These are phyloP conservation scores for Fusarium nelsonii DNA, from an alignment of 2,329 filamentous ascomycete genomes.

Conservation along the genomic window DNA sequence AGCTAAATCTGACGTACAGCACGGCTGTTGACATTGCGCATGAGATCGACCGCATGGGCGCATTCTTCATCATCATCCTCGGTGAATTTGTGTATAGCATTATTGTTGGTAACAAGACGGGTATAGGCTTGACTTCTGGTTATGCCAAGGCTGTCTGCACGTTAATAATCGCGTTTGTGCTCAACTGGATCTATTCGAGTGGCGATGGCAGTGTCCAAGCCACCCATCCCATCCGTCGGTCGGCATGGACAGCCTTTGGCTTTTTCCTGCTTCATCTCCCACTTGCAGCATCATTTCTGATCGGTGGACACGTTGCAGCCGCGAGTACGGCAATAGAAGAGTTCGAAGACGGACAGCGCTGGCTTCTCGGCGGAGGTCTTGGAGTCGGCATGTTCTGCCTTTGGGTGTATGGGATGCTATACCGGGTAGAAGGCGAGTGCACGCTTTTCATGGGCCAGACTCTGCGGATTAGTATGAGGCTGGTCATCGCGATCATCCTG, in stretches of 20 bases:
- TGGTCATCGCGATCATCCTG: conserved; percentile 50
- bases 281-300: conserved; percentile 59
- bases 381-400: conserved; percentile 60
- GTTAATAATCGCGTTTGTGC: conserved; percentile 62
- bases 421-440: conserved; percentile 55
- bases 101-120: conserved; percentile 61
- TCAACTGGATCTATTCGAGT: conserved; percentile 64
- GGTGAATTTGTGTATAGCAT: conserved; percentile 64
- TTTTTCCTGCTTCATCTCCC: conserved; percentile 61
- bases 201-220: conserved; percentile 59
- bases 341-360: conserved; percentile 59
- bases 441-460: conserved; percentile 52
- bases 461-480: conserved; percentile 53
- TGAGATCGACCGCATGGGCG: conserved; percentile 63
- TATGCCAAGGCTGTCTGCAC: conserved; percentile 62
- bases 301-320: conserved; percentile 61
- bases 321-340: conserved; percentile 54
- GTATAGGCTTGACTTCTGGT: conserved; percentile 58
- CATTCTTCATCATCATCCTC: conserved; percentile 65
- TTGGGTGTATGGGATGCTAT: conserved; percentile 58
- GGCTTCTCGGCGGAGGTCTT: conserved; percentile 61
- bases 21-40: conserved; percentile 64
- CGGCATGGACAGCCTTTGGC: conserved; percentile 58
- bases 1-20: conserved; percentile 58
- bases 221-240: conserved; percentile 60